These are phyloP conservation scores for Lunularia cruciata DNA, from an alignment of 225 moss, liverwort and hornwort species.

Conservation along the genomic window DNA sequence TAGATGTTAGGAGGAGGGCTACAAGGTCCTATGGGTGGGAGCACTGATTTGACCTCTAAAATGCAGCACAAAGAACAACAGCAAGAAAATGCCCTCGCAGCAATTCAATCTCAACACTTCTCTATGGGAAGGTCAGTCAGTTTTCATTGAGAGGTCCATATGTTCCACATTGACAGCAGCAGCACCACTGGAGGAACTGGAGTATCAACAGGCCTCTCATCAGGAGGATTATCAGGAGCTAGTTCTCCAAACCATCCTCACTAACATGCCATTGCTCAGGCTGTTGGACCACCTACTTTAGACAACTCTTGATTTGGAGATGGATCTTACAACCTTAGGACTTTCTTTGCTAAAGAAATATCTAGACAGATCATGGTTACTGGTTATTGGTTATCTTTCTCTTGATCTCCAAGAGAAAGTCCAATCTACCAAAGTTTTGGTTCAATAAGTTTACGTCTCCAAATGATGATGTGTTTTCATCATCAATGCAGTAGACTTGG, in stretches of 20 bases:
- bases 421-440: not conserved
- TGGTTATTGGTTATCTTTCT: slow-evolving; percentile 30
- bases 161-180: slow-evolving; percentile 78
- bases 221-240: slow-evolving; percentile 48
- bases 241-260: slow-evolving; percentile 65
- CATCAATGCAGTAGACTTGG: not conserved
- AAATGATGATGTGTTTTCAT: slow-evolving; percentile 8
- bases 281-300: too few relatives aligned
- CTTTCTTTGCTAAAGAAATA: slow-evolving; percentile 24
- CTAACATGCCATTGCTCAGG: slow-evolving; percentile 60
- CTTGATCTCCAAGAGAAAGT: not conserved
- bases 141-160: slow-evolving; percentile 75
- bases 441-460: not conserved
- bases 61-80: slow-evolving; percentile 96
- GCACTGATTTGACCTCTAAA: slow-evolving; percentile 68
- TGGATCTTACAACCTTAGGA: too few relatives aligned
- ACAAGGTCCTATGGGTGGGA: slow-evolving; percentile 71
- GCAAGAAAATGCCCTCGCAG: slow-evolving; percentile 65
- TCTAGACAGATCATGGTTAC: slow-evolving; percentile 27
- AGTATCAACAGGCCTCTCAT: slow-evolving; percentile 44
- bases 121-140: slow-evolving; percentile 88
- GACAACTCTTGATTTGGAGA: too few relatives aligned
- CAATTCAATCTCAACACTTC: slow-evolving; percentile 89
- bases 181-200: slow-evolving; percentile 57
- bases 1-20: slow-evolving; percentile 56